These are phyloP conservation scores for Amphichorda felina DNA, from an alignment of 2,329 filamentous ascomycete genomes.

Conservation along the genomic window DNA sequence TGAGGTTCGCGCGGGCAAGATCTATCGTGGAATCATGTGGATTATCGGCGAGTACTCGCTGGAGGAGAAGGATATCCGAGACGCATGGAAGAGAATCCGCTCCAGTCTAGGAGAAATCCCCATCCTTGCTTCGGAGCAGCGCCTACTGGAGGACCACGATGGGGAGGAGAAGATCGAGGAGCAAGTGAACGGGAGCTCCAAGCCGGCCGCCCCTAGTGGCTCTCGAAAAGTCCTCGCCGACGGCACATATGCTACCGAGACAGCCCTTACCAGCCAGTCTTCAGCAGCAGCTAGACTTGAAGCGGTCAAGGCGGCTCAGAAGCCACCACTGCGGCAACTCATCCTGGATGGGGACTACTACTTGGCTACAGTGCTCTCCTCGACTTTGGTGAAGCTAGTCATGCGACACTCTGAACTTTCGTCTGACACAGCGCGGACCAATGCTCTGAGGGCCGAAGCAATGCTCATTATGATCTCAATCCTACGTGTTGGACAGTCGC, in stretches of 20 bases:
- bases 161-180: conserved; percentile 50
- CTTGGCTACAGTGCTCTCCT: conserved; percentile 86
- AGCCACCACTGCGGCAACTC: conserved; percentile 85
- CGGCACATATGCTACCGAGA: conserved; percentile 95
- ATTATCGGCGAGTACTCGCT: conserved; percentile 96
- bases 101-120: conserved; percentile 93
- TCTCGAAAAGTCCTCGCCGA: conserved; percentile 90
- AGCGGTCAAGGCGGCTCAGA: conserved; percentile 92
- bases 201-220: conserved; percentile 63
- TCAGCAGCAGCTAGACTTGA: conserved; percentile 83
- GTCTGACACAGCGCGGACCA: conserved; percentile 72
- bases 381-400: conserved; percentile 90
- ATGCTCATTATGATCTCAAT: conserved; percentile 99
- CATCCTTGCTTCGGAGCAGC: conserved; percentile 88
- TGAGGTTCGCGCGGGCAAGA: conserved; percentile 92
- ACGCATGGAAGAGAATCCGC: conserved; percentile 93
- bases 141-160: conserved; percentile 77
- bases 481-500: conserved; percentile 94
- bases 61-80: conserved; percentile 85
- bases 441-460: conserved; percentile 86
- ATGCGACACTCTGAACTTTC: conserved; percentile 97
- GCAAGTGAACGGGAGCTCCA: conserved; percentile 72
- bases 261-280: conserved; percentile 85
- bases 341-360: conserved; percentile 98
- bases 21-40: conserved; percentile 94